Base-by-base conservation (phyloP, 2,329 filamentous ascomycete species). In the Lomentospora prolificans region DNA sequence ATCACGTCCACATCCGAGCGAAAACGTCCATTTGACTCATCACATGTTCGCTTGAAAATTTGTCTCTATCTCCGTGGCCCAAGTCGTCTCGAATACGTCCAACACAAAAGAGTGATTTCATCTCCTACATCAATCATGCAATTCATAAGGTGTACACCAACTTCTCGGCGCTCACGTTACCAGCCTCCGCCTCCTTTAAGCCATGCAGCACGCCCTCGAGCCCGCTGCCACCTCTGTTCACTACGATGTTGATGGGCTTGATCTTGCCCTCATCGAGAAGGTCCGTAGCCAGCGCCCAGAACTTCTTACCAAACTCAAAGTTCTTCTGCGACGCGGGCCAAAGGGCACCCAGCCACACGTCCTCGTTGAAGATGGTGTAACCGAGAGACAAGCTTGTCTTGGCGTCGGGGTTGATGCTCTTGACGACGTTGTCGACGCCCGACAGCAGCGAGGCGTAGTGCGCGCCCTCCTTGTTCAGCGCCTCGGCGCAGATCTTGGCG, bases 71-170 rank as follows among this genome's bases (percentile, higher is more conserved):
- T n/a, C n/a, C n/a, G n/a, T n/a, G n/a, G n/a, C n/a, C n/a, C n/a
- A n/a, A n/a, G n/a, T n/a, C n/a, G n/a, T n/a, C n/a, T n/a, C n/a
- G n/a, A n/a, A n/a, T n/a, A n/a, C n/a, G n/a, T n/a, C n/a, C n/a
- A n/a, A n/a, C n/a, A n/a, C n/a, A n/a, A n/a, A n/a, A n/a, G n/a
- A n/a, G n/a, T n/a, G n/a, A n/a, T n/a, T n/a, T n/a, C n/a, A n/a
- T n/a, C n/a, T n/a, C n/a, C n/a, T n/a, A n/a, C n/a, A n/a, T n/a
- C n/a, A n/a, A n/a, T n/a, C 33, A 10, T 22, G 22, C 22, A 10
- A 10, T n/a, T 51, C 46, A 72, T 58, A 72, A 25, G 53, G 69
- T 72, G 59, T 74, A 75, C 1, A 77, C 74, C 52, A 77, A 62
- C 66, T 76, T 77, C 19, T 67, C 66, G 6, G 68, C 73, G 55